Evolutionary conservation across 257 asterid species (phyloP).

Genomic region (Catharanthus roseus): DNA sequence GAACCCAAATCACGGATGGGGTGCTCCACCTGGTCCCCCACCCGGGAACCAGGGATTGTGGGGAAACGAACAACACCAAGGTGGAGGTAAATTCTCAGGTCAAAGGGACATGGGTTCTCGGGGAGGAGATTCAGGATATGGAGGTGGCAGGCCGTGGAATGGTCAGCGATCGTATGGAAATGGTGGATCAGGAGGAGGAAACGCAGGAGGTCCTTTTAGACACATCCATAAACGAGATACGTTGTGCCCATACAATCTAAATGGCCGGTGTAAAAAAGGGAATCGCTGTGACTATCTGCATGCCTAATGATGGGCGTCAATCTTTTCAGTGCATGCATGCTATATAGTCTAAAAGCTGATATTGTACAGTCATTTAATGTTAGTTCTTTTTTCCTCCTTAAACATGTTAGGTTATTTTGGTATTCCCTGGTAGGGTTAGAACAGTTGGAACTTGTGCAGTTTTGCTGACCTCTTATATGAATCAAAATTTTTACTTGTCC

Average conservation of each 20-base stretch:
- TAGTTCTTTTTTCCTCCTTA: slow-evolving; percentile 9
- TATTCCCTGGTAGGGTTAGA: slow-evolving; percentile 8
- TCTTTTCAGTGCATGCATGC: slow-evolving; percentile 18
- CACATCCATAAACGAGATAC: slow-evolving; percentile 24
- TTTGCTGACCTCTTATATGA: slow-evolving; percentile 9
- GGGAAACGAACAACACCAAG: slow-evolving; percentile 44
- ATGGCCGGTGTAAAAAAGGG: slow-evolving; percentile 79
- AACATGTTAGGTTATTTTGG: slow-evolving; percentile 17
- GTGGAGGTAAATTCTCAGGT: slow-evolving; percentile 49
- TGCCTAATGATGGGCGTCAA: slow-evolving; percentile 17
- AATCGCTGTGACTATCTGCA: slow-evolving; percentile 62
- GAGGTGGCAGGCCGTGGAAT: slow-evolving; percentile 40
- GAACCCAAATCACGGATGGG: slow-evolving; percentile 57
- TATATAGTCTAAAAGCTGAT: slow-evolving; percentile 11
- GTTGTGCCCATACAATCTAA: slow-evolving; percentile 55
- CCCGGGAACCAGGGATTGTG: slow-evolving; percentile 45
- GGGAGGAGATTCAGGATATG: slow-evolving; percentile 21
- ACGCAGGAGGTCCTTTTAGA: slow-evolving; percentile 20
- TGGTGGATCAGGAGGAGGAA: slow-evolving; percentile 27
- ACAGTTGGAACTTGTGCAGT: slow-evolving; percentile 37
- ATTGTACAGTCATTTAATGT: slow-evolving; percentile 28
- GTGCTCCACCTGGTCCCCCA: slow-evolving; percentile 33
- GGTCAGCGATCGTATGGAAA: slow-evolving; percentile 53
- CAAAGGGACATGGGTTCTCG: slow-evolving; percentile 31
- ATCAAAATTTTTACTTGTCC: no score